Conservation (phyloP, 345 rosid species). For the Aethionema arabicum region DNA sequence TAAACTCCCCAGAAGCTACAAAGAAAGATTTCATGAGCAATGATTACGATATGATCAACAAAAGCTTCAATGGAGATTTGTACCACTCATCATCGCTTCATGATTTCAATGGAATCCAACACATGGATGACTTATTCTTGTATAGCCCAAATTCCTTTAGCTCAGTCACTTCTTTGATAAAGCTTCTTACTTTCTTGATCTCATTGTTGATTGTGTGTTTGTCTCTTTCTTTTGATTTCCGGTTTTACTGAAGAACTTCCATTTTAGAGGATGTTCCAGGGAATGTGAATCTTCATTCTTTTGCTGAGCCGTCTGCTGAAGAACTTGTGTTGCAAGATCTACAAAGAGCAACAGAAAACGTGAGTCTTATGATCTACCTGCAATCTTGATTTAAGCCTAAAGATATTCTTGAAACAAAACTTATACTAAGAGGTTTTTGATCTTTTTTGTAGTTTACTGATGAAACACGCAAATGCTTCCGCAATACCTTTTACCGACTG, state of each 20-base stretch:
- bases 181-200: background rate
- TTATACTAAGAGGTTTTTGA: background rate
- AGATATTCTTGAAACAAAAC: conserved; percentile 12
- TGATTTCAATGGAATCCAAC: conserved; percentile 49
- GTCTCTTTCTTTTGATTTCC: conserved; percentile 26
- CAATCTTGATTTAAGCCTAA: background rate
- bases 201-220: conserved; percentile 7
- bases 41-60: conserved; percentile 36
- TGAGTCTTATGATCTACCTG: conserved; percentile 24
- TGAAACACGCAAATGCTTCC: conserved; percentile 68
- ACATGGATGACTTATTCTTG: conserved; percentile 75
- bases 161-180: background rate
- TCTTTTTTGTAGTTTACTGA: conserved; percentile 48
- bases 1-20: conserved; percentile 29
- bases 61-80: conserved; percentile 39
- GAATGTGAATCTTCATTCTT: conserved; percentile 25
- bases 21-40: conserved; percentile 28
- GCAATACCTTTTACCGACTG: conserved; percentile 85
- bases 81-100: conserved; percentile 37
- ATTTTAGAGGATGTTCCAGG: conserved; percentile 45
- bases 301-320: conserved; percentile 49
- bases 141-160: conserved; percentile 39
- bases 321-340: conserved; percentile 67
- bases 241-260: conserved; percentile 40
- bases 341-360: conserved; percentile 61